Evolutionary conservation across 768 basidiomycete species (phyloP), one percentile per base, ranked within the genome.

Genomic region (Podaxis mareebaensis): DNA sequence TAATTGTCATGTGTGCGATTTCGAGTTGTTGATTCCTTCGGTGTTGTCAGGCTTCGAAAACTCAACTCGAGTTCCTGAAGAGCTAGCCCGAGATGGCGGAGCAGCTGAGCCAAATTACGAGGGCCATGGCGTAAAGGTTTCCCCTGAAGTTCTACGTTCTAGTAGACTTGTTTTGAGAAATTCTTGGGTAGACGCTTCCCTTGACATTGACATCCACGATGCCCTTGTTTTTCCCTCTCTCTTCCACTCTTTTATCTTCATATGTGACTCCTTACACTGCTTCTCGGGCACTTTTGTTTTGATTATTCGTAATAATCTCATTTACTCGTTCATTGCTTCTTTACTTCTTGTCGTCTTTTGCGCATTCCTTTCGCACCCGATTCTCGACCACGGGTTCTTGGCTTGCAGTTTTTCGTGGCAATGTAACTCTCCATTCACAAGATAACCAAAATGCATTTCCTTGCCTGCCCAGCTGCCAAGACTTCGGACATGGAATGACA

Each of bases 11-110:
- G 36, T 46, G 53, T 20, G 62, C 36, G 12, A 36, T 46, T 64
- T 40, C 28, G 30, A 12, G 42, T 48, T 40, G 24, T 28, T n/a
- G 38, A 28, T 62, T 49, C 36, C 60, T 42, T 33, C 2, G 8
- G 7, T 33, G 66, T 53, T 59, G 68, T 1, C 73, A 95, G 87
- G 95, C 95, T 11, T 90, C 92, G 49, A 79, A 81, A 61, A 85
- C 94, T 6, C 96, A 97, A 74, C 77, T 91, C 60, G 83, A 93
- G 68, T 97, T 97, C 76, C 79, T 90, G 72, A 81, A 85, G 72
- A 88, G 85, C 67, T 97, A 94, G 71, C 95, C 95, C 0, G 83
- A 89, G 60, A 87, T 90, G 85, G 92, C 90, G n/a, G 81, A 79
- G n/a, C 83, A 90, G 75, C 75, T 92, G 46, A 78, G 67, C 62